Evolutionary conservation across 1,284 basidiomycete genomes (phyloP), one percentile per base, ranked within the genome.

Genomic region (Leccinum fallax): DNA sequence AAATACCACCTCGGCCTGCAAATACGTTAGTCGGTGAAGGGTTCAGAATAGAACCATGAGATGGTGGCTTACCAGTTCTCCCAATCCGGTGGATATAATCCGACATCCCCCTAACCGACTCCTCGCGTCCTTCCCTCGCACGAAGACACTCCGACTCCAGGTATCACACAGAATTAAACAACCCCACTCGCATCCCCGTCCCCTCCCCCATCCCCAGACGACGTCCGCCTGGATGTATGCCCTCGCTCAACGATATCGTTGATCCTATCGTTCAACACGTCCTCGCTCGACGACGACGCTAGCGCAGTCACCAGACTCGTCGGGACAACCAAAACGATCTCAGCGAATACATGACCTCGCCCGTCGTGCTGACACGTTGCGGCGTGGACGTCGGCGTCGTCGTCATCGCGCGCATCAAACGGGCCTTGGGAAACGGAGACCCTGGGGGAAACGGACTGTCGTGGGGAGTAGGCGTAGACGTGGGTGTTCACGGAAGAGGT

Each of bases 211-310:
- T 21, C 6, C 46, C 46, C 46, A 48, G 19, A 48, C 19, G 70
- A 72, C 9, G 24, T 43, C 24, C 54, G 57, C 55, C 58, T 61
- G 57, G 65, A 57, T 4, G 40, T 65, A 57, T 75, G 69, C 2
- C 71, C 67, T 46, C 36, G 46, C 0, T 65, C 32, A 21, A 76
- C 61, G 10, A 76, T 66, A 3, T 75, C 67, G 10, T 73, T 62
- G 9, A 74, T 70, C 46, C 46, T 69, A 26, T 53, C 51, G 56
- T 49, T 54, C 13, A 73, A 34, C 60, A 64, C 53, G 19, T 75
- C 71, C 48, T 48, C 55, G 52, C 66, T 76, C 40, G 66, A 62
- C 5, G 68, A 63, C 24, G 73, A 63, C 2, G 65, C 69, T 57
- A 75, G 53, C 1, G 62, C 68, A 8, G 68, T 53, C n/a, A 65